Conservation (phyloP, 1,284 basidiomycete genomes). For the Somion occarium region DNA sequence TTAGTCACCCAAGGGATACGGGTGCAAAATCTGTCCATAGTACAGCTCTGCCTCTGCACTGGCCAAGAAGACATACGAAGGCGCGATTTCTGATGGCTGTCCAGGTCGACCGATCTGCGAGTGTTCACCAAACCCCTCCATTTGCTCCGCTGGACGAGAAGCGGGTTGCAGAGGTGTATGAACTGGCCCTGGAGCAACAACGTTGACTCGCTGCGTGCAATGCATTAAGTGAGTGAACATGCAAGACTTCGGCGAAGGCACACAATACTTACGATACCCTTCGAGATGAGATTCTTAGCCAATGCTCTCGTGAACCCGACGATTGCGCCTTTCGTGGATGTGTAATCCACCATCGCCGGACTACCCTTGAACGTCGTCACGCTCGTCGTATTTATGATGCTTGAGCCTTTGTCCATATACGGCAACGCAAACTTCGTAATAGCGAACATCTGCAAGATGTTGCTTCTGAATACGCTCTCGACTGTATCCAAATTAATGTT, state of each 20-base stretch:
- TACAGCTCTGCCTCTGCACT: conserved; percentile 34
- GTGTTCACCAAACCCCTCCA: conserved; percentile 38
- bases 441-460: conserved; percentile 56
- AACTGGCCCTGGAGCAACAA: conserved; percentile 49
- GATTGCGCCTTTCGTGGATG: conserved; percentile 55
- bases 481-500: conserved; percentile 48
- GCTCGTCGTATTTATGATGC: conserved; percentile 61
- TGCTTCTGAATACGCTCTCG: conserved; percentile 49
- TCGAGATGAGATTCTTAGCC: conserved; percentile 49
- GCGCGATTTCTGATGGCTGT: conserved; percentile 53
- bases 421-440: conserved; percentile 51
- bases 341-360: conserved; percentile 46
- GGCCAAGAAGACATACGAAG: conserved; percentile 43
- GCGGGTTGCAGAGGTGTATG: conserved; percentile 52
- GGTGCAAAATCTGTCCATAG: conserved; percentile 21
- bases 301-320: conserved; percentile 52
- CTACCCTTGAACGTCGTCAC: conserved; percentile 54
- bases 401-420: conserved; percentile 54
- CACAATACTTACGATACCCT: conserved; percentile 37
- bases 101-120: conserved; percentile 40
- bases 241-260: not conserved
- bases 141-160: conserved; percentile 45
- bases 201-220: conserved; percentile 39
- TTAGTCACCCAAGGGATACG: conserved; percentile 19
- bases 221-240: not conserved